phyloP scores from a whole-genome alignment of 2,329 filamentous ascomycete species.

The Hirsutella rhossiliensis region DNA sequence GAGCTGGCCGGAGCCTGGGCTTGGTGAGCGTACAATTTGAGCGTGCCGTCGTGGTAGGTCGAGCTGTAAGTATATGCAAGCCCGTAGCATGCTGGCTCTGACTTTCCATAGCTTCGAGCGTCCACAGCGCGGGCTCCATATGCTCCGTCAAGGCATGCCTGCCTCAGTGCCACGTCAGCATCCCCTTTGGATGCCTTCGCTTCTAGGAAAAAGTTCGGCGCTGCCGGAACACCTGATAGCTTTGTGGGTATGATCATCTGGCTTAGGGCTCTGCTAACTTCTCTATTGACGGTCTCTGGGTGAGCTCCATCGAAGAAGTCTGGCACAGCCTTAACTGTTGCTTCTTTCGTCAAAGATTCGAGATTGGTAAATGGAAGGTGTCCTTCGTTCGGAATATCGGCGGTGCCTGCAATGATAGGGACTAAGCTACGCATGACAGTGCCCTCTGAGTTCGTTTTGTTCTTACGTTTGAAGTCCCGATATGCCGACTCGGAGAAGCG shows the following conservation, averaged over 20 bases:
- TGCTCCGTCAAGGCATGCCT: slow-evolving; percentile 25
- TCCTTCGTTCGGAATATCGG: slow-evolving; percentile 1
- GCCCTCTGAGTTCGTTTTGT: slow-evolving; percentile 1
- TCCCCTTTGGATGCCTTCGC: slow-evolving; percentile 22
- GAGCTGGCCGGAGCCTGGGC: slow-evolving; percentile 14
- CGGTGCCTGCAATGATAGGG: slow-evolving; percentile 1
- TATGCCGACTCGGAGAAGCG: slow-evolving; percentile 1
- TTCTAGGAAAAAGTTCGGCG: slow-evolving; percentile 29
- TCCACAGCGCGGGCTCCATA: slow-evolving; percentile 23
- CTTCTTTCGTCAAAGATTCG: neutral
- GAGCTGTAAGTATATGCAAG: slow-evolving; percentile 24
- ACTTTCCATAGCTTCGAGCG: slow-evolving; percentile 15
- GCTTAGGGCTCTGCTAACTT: no score
- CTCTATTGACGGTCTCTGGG: neutral
- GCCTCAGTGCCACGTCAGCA: slow-evolving; percentile 15
- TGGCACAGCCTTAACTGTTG: neutral
- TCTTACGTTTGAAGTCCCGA: neutral
- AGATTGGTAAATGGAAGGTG: slow-evolving; percentile 1
- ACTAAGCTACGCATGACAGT: slow-evolving; percentile 1
- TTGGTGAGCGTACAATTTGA: slow-evolving; percentile 25
- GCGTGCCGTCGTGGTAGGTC: slow-evolving; percentile 17
- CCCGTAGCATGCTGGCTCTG: slow-evolving; percentile 19
- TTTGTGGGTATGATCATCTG: slow-evolving; percentile 1
- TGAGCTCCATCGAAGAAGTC: neutral
- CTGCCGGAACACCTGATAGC: slow-evolving; percentile 10